Conservation (phyloP, 2,329 filamentous ascomycete genomes). For the Hymenoscyphus linearis region DNA sequence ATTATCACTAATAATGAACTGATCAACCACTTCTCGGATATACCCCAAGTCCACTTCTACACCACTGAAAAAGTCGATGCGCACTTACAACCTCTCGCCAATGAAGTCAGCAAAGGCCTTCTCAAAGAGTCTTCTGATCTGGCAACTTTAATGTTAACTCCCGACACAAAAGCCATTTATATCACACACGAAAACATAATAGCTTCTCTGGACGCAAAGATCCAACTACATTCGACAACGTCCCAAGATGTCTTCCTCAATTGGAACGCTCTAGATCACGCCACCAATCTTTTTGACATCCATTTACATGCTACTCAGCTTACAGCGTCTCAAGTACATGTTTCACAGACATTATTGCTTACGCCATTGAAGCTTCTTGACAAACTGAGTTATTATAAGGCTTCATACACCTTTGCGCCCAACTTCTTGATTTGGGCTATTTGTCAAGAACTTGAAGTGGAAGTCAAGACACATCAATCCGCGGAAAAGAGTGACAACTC, state of each 20-base stretch:
- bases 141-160: conserved; percentile 43
- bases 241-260: conserved; percentile 32
- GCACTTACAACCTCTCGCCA: not conserved
- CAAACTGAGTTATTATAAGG: conserved; percentile 37
- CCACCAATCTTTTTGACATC: conserved; percentile 45
- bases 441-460: not conserved
- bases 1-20: conserved; percentile 8
- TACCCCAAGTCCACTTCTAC: not conserved
- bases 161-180: conserved; percentile 44
- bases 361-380: conserved; percentile 37
- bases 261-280: conserved; percentile 46
- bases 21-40: conserved; percentile 5
- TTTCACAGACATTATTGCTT: conserved; percentile 38
- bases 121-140: conserved; percentile 9
- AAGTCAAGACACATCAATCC: not conserved
- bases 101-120: not conserved
- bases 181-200: conserved; percentile 41
- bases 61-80: not conserved
- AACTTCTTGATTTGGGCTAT: conserved; percentile 36
- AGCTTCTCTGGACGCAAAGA: conserved; percentile 38
- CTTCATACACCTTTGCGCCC: conserved; percentile 41
- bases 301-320: conserved; percentile 45
- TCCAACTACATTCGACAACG: conserved; percentile 24
- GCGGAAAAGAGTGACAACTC: not conserved
- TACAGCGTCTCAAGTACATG: conserved; percentile 41